Evolutionary conservation across 2,329 filamentous ascomycete genomes (phyloP).

Genomic region (Fusarium nurragi): DNA sequence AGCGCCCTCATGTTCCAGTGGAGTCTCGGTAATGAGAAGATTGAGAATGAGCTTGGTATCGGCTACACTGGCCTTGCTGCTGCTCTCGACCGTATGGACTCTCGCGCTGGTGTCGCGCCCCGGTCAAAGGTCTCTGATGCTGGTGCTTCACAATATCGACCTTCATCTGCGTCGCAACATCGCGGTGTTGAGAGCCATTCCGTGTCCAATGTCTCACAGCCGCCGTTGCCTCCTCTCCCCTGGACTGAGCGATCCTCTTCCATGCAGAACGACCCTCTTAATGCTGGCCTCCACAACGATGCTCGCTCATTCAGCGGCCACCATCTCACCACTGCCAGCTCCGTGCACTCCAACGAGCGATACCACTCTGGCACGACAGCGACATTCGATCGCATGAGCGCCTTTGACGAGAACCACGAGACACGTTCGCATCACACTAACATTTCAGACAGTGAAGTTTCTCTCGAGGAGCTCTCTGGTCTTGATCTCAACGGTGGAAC

Average conservation of each 20-base stretch:
- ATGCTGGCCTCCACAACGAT: constrained; percentile 18
- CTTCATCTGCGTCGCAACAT: constrained; percentile 40
- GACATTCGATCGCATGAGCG: constrained; percentile 44
- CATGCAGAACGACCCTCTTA: constrained; percentile 22
- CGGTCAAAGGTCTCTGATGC: constrained; percentile 32
- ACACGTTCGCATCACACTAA: constrained; percentile 40
- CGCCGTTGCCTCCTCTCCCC: constrained; percentile 42
- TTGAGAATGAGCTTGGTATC: constrained; percentile 69
- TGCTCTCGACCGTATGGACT: constrained; percentile 61
- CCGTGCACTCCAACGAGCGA: constrained; percentile 46
- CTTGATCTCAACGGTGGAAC: constrained; percentile 53
- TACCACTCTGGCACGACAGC: constrained; percentile 41
- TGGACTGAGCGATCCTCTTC: constrained; percentile 40
- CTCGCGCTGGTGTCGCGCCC: constrained; percentile 34
- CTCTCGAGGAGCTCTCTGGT: constrained; percentile 48
- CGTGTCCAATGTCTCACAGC: constrained; percentile 15
- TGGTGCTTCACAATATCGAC: constrained; percentile 36
- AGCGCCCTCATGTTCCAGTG: constrained; percentile 72
- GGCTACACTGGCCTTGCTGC: constrained; percentile 74
- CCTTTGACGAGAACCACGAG: constrained; percentile 47
- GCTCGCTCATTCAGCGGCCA: constrained; percentile 21
- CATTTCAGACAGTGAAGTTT: constrained; percentile 41
- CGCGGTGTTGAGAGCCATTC: constrained; percentile 35
- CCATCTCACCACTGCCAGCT: constrained; percentile 43
- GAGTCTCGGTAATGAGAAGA: constrained; percentile 67